These are phyloP conservation scores for Melanogaster broomeanus DNA, from an alignment of 768 basidiomycete species.

Conservation along the genomic window DNA sequence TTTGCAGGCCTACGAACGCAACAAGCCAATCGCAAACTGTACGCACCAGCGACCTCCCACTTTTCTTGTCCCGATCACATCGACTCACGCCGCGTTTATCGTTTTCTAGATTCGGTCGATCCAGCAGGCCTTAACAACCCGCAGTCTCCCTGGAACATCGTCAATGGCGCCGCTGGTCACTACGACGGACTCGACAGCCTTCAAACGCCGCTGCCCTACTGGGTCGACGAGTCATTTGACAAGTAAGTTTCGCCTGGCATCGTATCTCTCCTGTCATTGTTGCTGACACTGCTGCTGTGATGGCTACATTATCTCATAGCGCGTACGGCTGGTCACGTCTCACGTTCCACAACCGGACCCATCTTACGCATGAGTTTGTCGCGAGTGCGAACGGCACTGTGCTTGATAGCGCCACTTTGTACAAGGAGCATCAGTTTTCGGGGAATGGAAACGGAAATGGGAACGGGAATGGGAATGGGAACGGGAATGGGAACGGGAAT, in stretches of 20 bases:
- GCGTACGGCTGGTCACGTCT: conserved; percentile 30
- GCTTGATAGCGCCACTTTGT: conserved; percentile 24
- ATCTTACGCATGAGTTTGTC: conserved; percentile 30
- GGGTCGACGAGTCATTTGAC: conserved; percentile 5
- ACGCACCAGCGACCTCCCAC: not conserved
- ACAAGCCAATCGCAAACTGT: conserved; percentile 29
- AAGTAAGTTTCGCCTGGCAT: conserved; percentile 9
- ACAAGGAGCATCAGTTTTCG: conserved; percentile 21
- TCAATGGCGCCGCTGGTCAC: conserved; percentile 29
- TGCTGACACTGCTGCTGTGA: not conserved
- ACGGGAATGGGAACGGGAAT: too few relatives aligned
- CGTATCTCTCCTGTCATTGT: not conserved
- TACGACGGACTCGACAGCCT: conserved; percentile 28
- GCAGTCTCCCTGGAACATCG: conserved; percentile 25
- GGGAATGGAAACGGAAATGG: too few relatives aligned
- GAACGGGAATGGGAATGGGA: not conserved
- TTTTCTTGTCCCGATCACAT: not conserved
- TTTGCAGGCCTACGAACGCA: conserved; percentile 25
- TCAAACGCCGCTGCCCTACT: not conserved
- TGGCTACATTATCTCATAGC: conserved; percentile 4
- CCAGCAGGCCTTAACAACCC: conserved; percentile 28
- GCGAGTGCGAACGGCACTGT: conserved; percentile 30
- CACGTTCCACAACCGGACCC: conserved; percentile 31
- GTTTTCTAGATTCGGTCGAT: conserved; percentile 13
- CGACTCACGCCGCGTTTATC: not conserved